These are phyloP conservation scores for Lathyrus aphaca DNA, from an alignment of 306 rosid species.

Conservation along the genomic window DNA sequence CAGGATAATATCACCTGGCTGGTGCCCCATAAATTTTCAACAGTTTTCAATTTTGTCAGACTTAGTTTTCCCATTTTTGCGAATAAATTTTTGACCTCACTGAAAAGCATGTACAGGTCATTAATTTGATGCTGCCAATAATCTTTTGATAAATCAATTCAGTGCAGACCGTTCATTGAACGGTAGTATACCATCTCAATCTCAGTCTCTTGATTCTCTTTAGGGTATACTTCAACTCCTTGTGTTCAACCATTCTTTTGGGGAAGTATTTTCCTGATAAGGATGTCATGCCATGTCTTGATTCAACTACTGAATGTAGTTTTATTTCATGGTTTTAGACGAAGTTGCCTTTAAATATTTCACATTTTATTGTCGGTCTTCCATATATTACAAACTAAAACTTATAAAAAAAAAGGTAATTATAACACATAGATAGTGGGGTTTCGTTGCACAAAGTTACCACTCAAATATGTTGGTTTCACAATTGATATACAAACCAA, in stretches of 20 bases:
- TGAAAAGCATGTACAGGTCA: conserved; percentile 38
- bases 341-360: neutral
- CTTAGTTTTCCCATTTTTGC: neutral
- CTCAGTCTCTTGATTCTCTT: conserved; percentile 3
- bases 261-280: neutral
- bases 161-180: conserved; percentile 23
- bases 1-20: conserved; percentile 42
- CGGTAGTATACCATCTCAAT: conserved; percentile 18
- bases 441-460: conserved; percentile 15
- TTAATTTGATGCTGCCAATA: neutral
- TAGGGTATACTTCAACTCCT: conserved; percentile 3
- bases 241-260: neutral
- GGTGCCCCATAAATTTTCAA: conserved; percentile 3
- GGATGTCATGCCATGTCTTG: conserved; percentile 5
- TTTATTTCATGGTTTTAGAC: conserved; percentile 12
- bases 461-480: conserved; percentile 12
- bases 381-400: neutral
- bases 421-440: neutral
- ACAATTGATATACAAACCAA: conserved; percentile 25
- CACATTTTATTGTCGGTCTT: neutral
- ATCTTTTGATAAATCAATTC: conserved; percentile 25
- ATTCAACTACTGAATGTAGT: conserved; percentile 16
- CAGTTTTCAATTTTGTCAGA: conserved; percentile 3
- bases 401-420: neutral
- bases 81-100: conserved; percentile 5